Evolutionary conservation across 2,329 filamentous ascomycete species (phyloP), one percentile per base, ranked within the genome.

Genomic region (Karstenula rhodostoma): DNA sequence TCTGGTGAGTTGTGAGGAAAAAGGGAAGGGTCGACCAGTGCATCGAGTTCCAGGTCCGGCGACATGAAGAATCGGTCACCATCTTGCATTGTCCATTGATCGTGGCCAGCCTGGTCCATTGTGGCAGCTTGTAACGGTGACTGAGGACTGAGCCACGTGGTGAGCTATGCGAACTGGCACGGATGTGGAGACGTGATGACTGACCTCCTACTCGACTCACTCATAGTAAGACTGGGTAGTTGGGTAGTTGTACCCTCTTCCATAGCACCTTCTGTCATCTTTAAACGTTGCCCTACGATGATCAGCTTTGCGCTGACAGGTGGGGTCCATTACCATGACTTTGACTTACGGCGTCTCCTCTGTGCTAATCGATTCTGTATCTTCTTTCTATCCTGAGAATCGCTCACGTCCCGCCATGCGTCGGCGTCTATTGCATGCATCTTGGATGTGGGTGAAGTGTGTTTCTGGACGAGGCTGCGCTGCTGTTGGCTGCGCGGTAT

Each of bases 361-460:
- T 58, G 56, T 53, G 56, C 56, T 50, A 58, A 50, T 46, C 56
- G 56, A 40, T 58, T 58, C 48, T 58, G 56, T 25, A 58, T 58
- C 48, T 58, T 58, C 48, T 58, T 58, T 22, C 56, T 52, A 17
- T 58, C 56, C 19, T 53, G 46, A 35, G 56, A 58, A 44, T 58
- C 48, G 56, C 47, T 58, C 25, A 58, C 48, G 25, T 58, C 47
- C 29, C 56, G 56, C 56, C 56, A 58, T n/a, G 48, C 56, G 40
- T 52, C 56, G 40, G 56, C 56, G 42, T 58, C 56, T 42, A 57
- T 57, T 22, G 46, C 44, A 53, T 58, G 48, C 56, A 58, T 53
- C 17, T 43, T 27, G 44, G 37, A 35, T n/a, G 44, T 56, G 29
- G 27, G 29, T 35, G 23, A 13, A 44, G 19, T 32, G 50, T 53